Percentiles rank a stretch among this genome's conserved stretches.
phyloP scores from a whole-genome alignment of 306 rosid genomes.

The Mucuna pruriens region DNA sequence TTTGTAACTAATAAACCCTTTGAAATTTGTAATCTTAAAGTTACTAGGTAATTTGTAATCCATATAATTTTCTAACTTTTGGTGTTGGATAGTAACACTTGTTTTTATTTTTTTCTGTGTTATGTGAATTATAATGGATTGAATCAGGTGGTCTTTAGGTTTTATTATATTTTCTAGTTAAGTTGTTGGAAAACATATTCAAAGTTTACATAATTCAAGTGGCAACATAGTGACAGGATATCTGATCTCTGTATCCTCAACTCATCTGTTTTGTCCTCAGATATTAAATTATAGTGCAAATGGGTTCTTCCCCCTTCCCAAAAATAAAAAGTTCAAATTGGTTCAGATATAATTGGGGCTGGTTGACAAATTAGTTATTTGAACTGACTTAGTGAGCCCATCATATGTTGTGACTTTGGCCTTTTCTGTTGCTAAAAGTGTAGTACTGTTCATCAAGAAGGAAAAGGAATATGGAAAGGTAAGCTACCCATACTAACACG shows the following conservation, averaged over 20 bases:
- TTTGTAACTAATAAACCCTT: background rate
- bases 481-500: background rate
- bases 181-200: constrained; percentile 5
- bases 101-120: background rate
- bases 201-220: background rate
- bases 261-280: background rate
- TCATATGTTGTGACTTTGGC: background rate
- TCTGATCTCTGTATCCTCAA: background rate
- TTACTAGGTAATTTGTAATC: background rate
- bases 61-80: background rate
- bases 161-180: background rate
- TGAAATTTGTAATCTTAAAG: background rate
- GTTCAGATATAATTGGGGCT: constrained; percentile 5
- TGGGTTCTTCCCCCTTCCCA: background rate
- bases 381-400: constrained; percentile 19
- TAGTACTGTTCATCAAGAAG: constrained; percentile 17
- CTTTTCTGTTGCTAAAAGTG: background rate
- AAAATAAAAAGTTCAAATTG: background rate
- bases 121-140: background rate
- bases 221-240: background rate
- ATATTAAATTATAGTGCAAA: constrained; percentile 4
- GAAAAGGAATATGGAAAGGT: constrained; percentile 17
- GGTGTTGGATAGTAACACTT: background rate
- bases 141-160: constrained; percentile 1
- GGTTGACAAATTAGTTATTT: constrained; percentile 23